Evolutionary conservation across 1,284 basidiomycete species (phyloP).

Genomic region (Trichosporon inkin): DNA sequence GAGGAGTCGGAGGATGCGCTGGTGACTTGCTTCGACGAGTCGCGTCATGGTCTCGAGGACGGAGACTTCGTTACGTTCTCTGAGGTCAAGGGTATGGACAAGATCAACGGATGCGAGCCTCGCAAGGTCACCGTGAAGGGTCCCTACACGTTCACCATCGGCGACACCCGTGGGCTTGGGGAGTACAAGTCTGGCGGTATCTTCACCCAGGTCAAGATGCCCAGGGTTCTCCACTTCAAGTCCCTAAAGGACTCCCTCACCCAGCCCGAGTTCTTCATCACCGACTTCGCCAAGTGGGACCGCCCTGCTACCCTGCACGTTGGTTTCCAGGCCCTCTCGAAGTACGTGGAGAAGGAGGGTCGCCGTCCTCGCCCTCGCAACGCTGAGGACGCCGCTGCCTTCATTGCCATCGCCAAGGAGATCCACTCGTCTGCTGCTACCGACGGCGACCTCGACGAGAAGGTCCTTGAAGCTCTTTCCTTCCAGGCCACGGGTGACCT

Average conservation of each 20-base stretch:
- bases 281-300: conserved; percentile 98
- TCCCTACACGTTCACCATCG: conserved; percentile 92
- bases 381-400: conserved; percentile 66
- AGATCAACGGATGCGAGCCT: conserved; percentile 85
- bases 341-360: conserved; percentile 66
- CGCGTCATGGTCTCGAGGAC: conserved; percentile 94
- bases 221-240: conserved; percentile 93
- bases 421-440: conserved; percentile 55
- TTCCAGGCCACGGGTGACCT: conserved; percentile 93
- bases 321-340: conserved; percentile 90
- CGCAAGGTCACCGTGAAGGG: conserved; percentile 91
- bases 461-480: conserved; percentile 72
- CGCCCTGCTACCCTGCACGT: conserved; percentile 84
- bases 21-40: conserved; percentile 95
- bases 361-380: conserved; percentile 81
- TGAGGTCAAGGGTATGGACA: conserved; percentile 95
- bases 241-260: conserved; percentile 80
- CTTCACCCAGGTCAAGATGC: conserved; percentile 99
- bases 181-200: conserved; percentile 86
- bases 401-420: conserved; percentile 75
- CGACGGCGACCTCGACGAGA: conserved; percentile 71
- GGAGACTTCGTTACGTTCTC: conserved; percentile 96
- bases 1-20: conserved; percentile 80
- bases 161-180: conserved; percentile 73
- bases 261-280: conserved; percentile 84